These are phyloP conservation scores for Talaromyces islandicus DNA, from an alignment of 2,329 filamentous ascomycete species.

Conservation along the genomic window DNA sequence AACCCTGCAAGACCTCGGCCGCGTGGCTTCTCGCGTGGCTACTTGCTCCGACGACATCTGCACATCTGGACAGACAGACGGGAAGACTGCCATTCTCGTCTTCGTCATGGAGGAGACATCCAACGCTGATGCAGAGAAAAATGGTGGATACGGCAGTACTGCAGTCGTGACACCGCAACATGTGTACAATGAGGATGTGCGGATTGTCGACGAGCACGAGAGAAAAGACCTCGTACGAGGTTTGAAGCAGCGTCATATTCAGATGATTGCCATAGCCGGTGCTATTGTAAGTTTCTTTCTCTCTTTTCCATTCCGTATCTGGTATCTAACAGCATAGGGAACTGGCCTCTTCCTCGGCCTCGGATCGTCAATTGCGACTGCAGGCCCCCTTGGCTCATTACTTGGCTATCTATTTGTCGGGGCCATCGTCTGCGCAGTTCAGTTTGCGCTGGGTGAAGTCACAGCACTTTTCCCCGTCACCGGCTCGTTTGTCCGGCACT, in stretches of 20 bases:
- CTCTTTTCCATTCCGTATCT: too few relatives aligned
- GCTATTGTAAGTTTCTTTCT: constrained; percentile 26
- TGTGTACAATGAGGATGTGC: not conserved
- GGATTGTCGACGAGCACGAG: constrained; percentile 36
- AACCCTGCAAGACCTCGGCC: not conserved
- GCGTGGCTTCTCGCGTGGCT: not conserved
- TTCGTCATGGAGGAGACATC: not conserved
- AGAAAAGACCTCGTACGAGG: constrained; percentile 41
- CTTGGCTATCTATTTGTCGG: constrained; percentile 49
- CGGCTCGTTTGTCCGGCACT: constrained; percentile 47
- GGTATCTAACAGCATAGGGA: constrained; percentile 18
- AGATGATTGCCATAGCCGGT: constrained; percentile 42
- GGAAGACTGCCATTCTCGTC: not conserved
- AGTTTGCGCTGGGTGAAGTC: constrained; percentile 53
- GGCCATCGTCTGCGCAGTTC: constrained; percentile 45
- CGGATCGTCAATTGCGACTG: constrained; percentile 46
- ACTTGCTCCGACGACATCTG: not conserved
- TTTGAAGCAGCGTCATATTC: constrained; percentile 39
- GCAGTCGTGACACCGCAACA: not conserved
- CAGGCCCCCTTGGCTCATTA: constrained; percentile 47
- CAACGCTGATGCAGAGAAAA: not conserved
- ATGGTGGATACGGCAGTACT: not conserved
- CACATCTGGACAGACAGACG: not conserved
- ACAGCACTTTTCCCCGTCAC: constrained; percentile 50
- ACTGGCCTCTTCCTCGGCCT: constrained; percentile 53